A percentile compares a stretch with the other conserved stretches of the same genome.
Conservation (phyloP, 768 basidiomycete species). For the Russula sp. region DNA sequence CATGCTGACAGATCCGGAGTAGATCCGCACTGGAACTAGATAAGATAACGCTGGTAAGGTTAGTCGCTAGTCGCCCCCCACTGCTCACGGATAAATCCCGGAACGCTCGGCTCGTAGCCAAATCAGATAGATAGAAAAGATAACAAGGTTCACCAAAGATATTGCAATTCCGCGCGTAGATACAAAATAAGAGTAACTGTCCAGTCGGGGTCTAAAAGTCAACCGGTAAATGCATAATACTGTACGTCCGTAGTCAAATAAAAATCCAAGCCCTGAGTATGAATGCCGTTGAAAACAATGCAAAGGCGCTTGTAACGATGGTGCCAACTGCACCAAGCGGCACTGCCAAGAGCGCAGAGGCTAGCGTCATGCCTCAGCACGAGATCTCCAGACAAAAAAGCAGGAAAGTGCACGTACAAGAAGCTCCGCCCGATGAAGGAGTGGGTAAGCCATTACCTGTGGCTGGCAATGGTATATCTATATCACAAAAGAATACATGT, state of each 20-base stretch:
- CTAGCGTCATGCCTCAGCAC: not conserved
- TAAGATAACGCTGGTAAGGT: not conserved
- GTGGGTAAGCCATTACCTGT: not conserved
- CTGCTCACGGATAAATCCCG: not conserved
- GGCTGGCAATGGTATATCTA: not conserved
- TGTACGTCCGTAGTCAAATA: not conserved
- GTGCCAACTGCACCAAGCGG: not conserved
- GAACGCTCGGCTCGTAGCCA: not conserved
- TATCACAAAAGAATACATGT: not conserved
- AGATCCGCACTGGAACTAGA: too few species aligned
- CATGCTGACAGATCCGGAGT: too few species aligned
- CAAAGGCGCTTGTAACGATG: not conserved
- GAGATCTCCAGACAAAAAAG: not conserved
- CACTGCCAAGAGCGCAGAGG: not conserved
- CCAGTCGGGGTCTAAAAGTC: constrained; percentile 21
- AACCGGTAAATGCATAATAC: not conserved
- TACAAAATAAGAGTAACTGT: not conserved
- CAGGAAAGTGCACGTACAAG: not conserved
- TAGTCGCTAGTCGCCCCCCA: too few species aligned
- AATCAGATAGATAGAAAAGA: not conserved
- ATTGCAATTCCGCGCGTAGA: not conserved
- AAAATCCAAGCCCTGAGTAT: not conserved
- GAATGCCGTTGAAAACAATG: not conserved
- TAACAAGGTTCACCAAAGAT: not conserved
- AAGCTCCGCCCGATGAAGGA: not conserved